Evolutionary conservation across 2,329 filamentous ascomycete genomes (phyloP).

Genomic region (Ceratocystis cacaofunesta): DNA sequence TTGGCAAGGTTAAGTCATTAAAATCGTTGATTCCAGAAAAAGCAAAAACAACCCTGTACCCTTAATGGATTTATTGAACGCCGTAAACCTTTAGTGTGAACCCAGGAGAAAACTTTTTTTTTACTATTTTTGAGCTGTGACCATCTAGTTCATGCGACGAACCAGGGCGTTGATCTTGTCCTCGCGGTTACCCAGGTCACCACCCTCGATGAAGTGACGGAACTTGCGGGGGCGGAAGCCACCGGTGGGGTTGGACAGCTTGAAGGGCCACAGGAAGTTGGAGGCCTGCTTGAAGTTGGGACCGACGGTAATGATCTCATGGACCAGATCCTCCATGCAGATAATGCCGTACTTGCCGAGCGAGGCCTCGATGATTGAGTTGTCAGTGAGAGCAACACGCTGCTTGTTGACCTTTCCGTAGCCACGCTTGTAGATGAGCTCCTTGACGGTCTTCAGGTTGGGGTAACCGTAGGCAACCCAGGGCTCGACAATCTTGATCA

Average conservation of each 20-base stretch:
- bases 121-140: slow-evolving; percentile 20
- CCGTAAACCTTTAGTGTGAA: slow-evolving; percentile 19
- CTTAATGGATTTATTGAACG: slow-evolving; percentile 16
- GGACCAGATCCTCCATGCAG: slow-evolving; percentile 97
- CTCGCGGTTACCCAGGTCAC: slow-evolving; percentile 97
- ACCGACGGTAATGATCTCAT: slow-evolving; percentile 97
- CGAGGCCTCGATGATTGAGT: slow-evolving; percentile 90
- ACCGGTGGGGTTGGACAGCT: slow-evolving; percentile 95
- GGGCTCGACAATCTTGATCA: slow-evolving; percentile 96
- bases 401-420: slow-evolving; percentile 99
- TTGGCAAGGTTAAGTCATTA: slow-evolving; percentile 2
- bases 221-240: slow-evolving; percentile 96
- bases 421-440: slow-evolving; percentile 99
- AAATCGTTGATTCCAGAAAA: slow-evolving; percentile 16
- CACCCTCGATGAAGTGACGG: slow-evolving; percentile 97
- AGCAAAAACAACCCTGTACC: slow-evolving; percentile 17
- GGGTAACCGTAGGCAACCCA: slow-evolving; percentile 99
- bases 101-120: slow-evolving; percentile 21
- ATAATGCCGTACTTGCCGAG: slow-evolving; percentile 98
- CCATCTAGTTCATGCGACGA: slow-evolving; percentile 88
- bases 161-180: slow-evolving; percentile 94
- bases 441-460: slow-evolving; percentile 97
- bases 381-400: slow-evolving; percentile 90
- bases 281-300: slow-evolving; percentile 99
- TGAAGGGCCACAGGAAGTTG: slow-evolving; percentile 99